Evolutionary conservation across 805 yeast species (phyloP).

Genomic region (Sugiyamaella mastotermitis): DNA sequence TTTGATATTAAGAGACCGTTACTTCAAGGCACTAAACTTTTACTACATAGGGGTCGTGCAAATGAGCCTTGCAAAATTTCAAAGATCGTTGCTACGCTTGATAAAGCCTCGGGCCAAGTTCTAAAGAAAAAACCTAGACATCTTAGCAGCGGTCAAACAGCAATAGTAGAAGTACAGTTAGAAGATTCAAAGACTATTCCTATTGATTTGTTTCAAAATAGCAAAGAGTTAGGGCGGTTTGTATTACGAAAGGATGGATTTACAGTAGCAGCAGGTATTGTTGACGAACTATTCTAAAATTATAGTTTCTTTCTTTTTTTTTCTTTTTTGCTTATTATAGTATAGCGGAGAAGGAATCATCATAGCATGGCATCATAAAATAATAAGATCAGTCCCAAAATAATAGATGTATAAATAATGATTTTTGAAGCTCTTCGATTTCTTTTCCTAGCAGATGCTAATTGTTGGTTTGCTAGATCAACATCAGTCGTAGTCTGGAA

Average conservation of each 20-base stretch:
- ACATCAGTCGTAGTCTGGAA: conserved; percentile 62
- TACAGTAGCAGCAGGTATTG: conserved; percentile 63
- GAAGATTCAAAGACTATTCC: conserved; percentile 43
- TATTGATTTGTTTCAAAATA: conserved; percentile 41
- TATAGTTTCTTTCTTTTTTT: neutral
- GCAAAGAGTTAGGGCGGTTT: conserved; percentile 54
- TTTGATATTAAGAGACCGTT: conserved; percentile 70
- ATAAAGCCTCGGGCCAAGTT: conserved; percentile 26
- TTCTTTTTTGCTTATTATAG: neutral
- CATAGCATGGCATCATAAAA: conserved; percentile 30
- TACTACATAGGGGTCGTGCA: conserved; percentile 69
- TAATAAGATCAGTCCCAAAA: conserved; percentile 51
- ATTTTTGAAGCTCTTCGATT: conserved; percentile 57
- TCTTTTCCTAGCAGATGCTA: conserved; percentile 60
- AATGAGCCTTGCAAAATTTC: conserved; percentile 63
- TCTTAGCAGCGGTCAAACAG: conserved; percentile 53
- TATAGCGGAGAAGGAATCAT: conserved; percentile 4
- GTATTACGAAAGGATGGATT: conserved; percentile 64
- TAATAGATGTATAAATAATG: conserved; percentile 48
- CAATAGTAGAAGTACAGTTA: conserved; percentile 50
- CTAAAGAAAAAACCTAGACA: conserved; percentile 46
- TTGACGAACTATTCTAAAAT: conserved; percentile 23
- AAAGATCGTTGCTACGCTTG: conserved; percentile 36
- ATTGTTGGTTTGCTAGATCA: conserved; percentile 60
- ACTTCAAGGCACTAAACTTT: conserved; percentile 71